Base-by-base conservation (phyloP, 805 yeast genomes). In the Tetrapisispora pingtungensis region DNA sequence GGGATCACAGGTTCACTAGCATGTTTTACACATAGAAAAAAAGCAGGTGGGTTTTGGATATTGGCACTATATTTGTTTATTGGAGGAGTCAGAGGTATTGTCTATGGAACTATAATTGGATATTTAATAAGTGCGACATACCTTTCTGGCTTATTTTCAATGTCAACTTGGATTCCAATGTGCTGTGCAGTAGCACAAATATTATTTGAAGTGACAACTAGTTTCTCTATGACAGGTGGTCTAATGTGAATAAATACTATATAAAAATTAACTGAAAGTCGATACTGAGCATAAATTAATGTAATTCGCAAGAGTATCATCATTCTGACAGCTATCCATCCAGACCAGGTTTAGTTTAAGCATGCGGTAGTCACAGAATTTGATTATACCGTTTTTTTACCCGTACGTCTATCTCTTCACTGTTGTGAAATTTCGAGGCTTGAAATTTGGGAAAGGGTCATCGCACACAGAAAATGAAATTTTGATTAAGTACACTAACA, bases 101-200 rank as follows among this genome's bases (percentile, higher is more conserved):
- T 78, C 2, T 67, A 81, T 1, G 97, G 97, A 0, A 77, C 89
- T 1, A 70, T 86, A 6, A 71, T 84, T 34, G 97, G 96, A 0
- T 68, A 88, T 12, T 58, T 93, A 50, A 59, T 84, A 15, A 81
- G 81, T 31, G 84, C 87, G 1, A 74, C 88, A 7, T 89, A 89
- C 65, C 70, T 73, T 44, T 79, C 95, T 0, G 95, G 95, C 0
- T 71, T 82, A 20, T 78, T 90, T 54, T 75, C 83, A 19, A 85
- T 93, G 94, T 81, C 94, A 12, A 85, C 97, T 0, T 90, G 98
- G 98, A 78, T 90, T 7, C 97, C 98, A 0, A 73, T 90, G 51
- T 74, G 83, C 44, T 85, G 89, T 78, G 94, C 80, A 0, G 62
- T 83, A 2, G 74, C 83, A 4, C 80, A 78, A 52, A 71, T 84